Evolutionary conservation across 352 stramenopile genomes (phyloP), one percentile per base, ranked within the genome.

Genomic region (Aphanomyces cochlioides): DNA sequence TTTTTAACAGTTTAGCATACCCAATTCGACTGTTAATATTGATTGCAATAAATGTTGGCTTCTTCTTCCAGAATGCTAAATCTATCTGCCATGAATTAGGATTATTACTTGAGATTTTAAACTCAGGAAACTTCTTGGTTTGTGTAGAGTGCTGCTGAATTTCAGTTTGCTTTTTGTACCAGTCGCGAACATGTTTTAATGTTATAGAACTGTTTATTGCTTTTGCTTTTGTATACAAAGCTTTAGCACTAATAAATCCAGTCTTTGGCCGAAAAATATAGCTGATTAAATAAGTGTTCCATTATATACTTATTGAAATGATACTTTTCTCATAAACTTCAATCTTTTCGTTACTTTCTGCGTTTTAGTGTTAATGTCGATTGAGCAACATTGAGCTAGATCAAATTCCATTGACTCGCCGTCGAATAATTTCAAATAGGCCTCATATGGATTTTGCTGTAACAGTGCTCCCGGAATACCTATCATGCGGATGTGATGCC

Each of bases 1-100:
- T 53, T n/a, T 50, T 36, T 54, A 83, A 66, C 1, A 81, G 6
- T 47, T 78, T 78, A 21, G 73, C 75, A 36, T 75, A 81, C 12
- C 76, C 78, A 61, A 71, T 71, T 41, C 15, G n/a, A 39, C 21
- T 63, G 45, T 64, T 71, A 21, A 64, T 71, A 17, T 56, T 56
- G 10, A 71, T n/a, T 41, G 34, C 50, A 19, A 56, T 71, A 45
- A 54, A 56, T 56, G 54, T 71, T 21, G 65, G 53, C 36, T 56
- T 54, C 37, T 69, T 73, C 3, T 66, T 7, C 8, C 40, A 69
- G 64, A 81, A 71, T 17, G 56, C 50, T 34, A 71, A 34, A 15
- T 63, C 58, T 3, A 71, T 54, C 28, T 65, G 56, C 38, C 28
- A 65, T 28, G 28, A 28, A 28, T 28, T 28, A 28, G 28, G 28